Conservation (phyloP, 345 rosid genomes). For the Fremontodendron californicum region DNA sequence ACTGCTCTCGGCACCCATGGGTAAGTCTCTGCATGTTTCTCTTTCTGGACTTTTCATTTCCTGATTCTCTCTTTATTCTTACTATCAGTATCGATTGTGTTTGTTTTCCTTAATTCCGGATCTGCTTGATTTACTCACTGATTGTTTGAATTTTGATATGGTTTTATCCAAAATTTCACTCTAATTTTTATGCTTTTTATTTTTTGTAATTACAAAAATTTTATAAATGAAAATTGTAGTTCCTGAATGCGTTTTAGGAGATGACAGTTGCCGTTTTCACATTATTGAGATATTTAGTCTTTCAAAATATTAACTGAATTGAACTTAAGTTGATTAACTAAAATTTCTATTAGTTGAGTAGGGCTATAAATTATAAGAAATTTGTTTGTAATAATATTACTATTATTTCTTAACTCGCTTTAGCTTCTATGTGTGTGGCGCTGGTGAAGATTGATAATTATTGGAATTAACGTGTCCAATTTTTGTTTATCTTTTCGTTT, state of each 20-base stretch:
- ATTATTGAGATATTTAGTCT: background rate
- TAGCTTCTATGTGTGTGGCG: background rate
- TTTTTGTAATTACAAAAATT: background rate
- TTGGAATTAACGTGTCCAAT: slow-evolving; percentile 2
- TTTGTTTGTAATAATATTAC: background rate
- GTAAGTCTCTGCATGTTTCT: background rate
- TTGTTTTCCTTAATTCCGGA: background rate
- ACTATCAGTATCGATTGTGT: background rate
- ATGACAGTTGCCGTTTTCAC: background rate
- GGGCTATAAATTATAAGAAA: background rate
- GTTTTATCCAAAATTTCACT: background rate
- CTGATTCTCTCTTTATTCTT: background rate
- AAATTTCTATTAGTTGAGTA: background rate
- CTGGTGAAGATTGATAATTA: background rate
- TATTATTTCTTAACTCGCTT: background rate
- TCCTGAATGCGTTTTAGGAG: background rate
- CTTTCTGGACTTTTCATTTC: background rate
- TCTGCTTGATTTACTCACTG: background rate
- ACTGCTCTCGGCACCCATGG: slow-evolving; percentile 10
- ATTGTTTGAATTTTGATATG: background rate
- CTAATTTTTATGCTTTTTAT: background rate
- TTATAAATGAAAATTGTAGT: background rate
- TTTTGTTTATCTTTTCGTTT: background rate
- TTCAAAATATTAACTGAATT: background rate
- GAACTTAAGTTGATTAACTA: background rate